phyloP scores from a whole-genome alignment of 768 basidiomycete genomes.

The Lactarius tabidus region DNA sequence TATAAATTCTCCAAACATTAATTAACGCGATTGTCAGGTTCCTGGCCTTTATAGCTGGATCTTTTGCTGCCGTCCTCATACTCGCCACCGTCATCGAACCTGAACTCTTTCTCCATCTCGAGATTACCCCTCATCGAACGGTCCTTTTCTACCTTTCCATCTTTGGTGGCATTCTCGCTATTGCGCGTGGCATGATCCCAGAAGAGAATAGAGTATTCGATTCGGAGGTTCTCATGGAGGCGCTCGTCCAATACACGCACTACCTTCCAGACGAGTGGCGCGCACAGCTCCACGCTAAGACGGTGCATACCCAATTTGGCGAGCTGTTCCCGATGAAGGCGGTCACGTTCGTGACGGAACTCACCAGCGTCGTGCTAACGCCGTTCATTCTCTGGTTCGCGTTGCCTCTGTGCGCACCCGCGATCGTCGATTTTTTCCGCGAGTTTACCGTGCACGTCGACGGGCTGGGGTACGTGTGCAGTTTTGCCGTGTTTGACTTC shows the following conservation, averaged over 20 bases:
- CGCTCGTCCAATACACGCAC: constrained; percentile 91
- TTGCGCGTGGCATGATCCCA: constrained; percentile 92
- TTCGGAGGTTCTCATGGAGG: constrained; percentile 87
- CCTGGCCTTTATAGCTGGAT: constrained; percentile 92
- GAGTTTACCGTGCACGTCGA: constrained; percentile 98
- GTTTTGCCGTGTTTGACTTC: constrained; percentile 98
- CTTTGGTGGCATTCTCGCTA: constrained; percentile 84
- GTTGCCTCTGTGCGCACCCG: constrained; percentile 82
- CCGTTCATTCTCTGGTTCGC: constrained; percentile 94
- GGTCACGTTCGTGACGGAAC: constrained; percentile 79
- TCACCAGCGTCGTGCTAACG: constrained; percentile 87
- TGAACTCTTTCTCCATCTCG: constrained; percentile 89
- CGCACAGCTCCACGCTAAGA: constrained; percentile 80
- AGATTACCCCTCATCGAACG: constrained; percentile 89
- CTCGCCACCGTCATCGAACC: constrained; percentile 91
- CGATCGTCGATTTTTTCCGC: constrained; percentile 95
- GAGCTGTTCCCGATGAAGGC: constrained; percentile 93
- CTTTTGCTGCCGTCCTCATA: constrained; percentile 92
- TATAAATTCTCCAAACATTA: neutral
- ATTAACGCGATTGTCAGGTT: constrained; percentile 52
- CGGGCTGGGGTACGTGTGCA: constrained; percentile 93
- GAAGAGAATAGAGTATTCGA: constrained; percentile 93
- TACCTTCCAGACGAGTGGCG: constrained; percentile 96
- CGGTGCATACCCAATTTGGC: constrained; percentile 90
- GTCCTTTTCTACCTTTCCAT: constrained; percentile 90